Conservation (phyloP, 2,329 filamentous ascomycete genomes). For the Aspergillus hortae region DNA sequence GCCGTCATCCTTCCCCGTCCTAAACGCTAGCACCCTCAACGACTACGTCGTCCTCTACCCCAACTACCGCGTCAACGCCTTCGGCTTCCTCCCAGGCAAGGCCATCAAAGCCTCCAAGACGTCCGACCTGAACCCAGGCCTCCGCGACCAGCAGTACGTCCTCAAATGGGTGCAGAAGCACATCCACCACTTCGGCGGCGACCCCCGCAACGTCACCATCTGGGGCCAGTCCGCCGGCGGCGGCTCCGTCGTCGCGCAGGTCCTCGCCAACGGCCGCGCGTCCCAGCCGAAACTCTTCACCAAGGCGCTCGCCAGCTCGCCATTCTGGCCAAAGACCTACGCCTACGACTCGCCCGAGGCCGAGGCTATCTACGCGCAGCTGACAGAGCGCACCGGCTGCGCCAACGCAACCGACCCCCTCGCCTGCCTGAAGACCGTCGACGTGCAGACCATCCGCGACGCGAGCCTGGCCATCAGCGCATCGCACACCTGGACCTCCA, state of each 20-base stretch:
- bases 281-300: slow-evolving; percentile 45
- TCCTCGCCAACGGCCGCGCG: slow-evolving; percentile 47
- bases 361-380: slow-evolving; percentile 49
- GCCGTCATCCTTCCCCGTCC: slow-evolving; percentile 55
- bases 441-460: slow-evolving; percentile 53
- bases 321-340: slow-evolving; percentile 61
- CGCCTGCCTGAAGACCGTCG: slow-evolving; percentile 52
- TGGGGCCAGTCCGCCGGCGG: slow-evolving; percentile 56
- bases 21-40: slow-evolving; percentile 52
- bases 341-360: slow-evolving; percentile 49
- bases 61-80: slow-evolving; percentile 57
- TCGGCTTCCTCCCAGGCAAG: slow-evolving; percentile 53
- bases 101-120: slow-evolving; percentile 42
- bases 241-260: slow-evolving; percentile 37
- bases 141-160: slow-evolving; percentile 52
- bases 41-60: slow-evolving; percentile 52
- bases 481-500: slow-evolving; percentile 53
- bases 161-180: slow-evolving; percentile 54
- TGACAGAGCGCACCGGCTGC: slow-evolving; percentile 50
- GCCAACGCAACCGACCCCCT: slow-evolving; percentile 43
- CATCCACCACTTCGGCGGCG: slow-evolving; percentile 53
- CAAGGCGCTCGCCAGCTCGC: slow-evolving; percentile 51
- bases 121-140: slow-evolving; percentile 51
- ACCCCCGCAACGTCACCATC: slow-evolving; percentile 51
- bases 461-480: slow-evolving; percentile 49